Conservation (phyloP, 306 rosid genomes). For the Potentilla sterilis region DNA sequence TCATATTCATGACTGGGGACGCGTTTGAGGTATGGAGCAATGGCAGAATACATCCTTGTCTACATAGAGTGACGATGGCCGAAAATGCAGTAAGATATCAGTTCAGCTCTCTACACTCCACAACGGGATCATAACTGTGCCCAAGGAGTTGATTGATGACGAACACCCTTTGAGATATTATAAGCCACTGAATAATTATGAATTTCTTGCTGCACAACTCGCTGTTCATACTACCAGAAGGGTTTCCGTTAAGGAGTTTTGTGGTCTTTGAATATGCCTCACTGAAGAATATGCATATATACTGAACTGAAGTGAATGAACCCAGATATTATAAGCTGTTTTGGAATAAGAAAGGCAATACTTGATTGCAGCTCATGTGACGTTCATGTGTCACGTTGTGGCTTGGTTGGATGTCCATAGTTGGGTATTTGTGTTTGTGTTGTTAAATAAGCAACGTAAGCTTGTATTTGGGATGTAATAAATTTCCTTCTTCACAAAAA, state of each 20-base stretch:
- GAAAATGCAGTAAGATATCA: background rate
- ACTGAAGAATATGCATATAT: background rate
- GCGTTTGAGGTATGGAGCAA: conserved; percentile 25
- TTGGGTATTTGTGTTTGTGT: no score
- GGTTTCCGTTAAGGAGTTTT: background rate
- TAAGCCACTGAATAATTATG: background rate
- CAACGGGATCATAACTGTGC: conserved; percentile 2
- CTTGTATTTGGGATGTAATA: no score
- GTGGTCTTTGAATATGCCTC: conserved; percentile 15
- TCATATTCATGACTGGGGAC: conserved; percentile 10
- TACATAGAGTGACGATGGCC: conserved; percentile 11
- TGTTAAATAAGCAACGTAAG: no score
- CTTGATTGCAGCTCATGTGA: no score
- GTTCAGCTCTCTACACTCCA: conserved; percentile 5
- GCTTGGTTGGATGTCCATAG: no score
- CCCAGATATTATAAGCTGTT: no score
- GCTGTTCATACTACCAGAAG: background rate
- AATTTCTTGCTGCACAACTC: background rate
- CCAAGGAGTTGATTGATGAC: conserved; percentile 2
- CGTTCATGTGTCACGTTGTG: no score
- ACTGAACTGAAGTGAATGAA: background rate
- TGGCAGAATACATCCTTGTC: conserved; percentile 7
- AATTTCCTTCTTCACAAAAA: no score
- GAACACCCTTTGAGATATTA: conserved; percentile 21
- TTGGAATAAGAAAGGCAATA: no score